These are phyloP conservation scores for Liriodendron chinense DNA, from an alignment of 164 flowering plant species.

Conservation along the genomic window DNA sequence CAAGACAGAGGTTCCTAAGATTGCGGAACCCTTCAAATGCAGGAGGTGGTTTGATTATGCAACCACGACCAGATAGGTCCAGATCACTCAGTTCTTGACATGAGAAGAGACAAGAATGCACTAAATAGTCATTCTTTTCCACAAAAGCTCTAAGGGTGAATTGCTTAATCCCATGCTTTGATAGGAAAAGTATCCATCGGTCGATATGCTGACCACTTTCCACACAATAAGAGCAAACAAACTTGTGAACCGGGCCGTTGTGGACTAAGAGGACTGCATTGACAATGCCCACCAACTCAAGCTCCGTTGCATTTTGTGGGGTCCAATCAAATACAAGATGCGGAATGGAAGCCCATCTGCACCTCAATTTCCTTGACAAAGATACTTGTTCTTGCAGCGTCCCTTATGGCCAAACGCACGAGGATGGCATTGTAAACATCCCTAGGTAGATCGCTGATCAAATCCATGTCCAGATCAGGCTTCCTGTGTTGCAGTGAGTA, in stretches of 20 bases:
- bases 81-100: neutral
- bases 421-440: neutral
- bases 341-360: neutral
- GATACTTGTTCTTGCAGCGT: slow-evolving; percentile 6
- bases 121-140: slow-evolving; percentile 29
- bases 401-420: slow-evolving; percentile 6
- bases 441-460: neutral
- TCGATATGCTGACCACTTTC: neutral
- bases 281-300: neutral
- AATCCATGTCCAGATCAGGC: neutral
- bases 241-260: neutral
- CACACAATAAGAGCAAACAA: neutral
- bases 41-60: neutral
- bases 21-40: neutral
- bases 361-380: neutral
- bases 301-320: neutral
- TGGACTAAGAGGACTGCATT: neutral
- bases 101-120: slow-evolving; percentile 4
- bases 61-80: neutral
- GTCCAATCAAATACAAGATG: neutral
- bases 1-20: neutral
- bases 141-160: neutral
- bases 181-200: slow-evolving; percentile 1
- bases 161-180: neutral
- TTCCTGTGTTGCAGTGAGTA: no score